Base-by-base conservation (phyloP, 495 filamentous ascomycete genomes). In the Cryomyces minteri region DNA sequence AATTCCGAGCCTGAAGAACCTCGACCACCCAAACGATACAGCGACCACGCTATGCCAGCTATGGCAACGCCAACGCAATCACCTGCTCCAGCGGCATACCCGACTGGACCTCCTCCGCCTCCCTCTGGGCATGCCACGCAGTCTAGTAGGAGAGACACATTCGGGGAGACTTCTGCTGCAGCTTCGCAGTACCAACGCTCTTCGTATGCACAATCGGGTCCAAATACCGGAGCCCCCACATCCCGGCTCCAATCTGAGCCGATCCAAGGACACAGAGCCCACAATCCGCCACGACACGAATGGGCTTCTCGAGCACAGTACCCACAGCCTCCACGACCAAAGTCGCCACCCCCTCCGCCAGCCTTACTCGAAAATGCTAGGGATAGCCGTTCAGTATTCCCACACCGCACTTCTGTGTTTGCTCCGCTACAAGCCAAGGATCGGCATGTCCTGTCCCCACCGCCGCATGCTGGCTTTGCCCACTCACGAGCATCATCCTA, bases 1-100 rank as follows among this genome's bases (percentile, higher is more conserved):
- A 57, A 56, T 34, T 44, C 51, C 28, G 51, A 54, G 36, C 51
- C 54, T 18, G 51, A 57, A 29, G 48, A 54, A 43, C 54, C 54
- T 11, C 44, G 43, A 44, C 48, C 41, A 1, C 51, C 48, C 48
- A 57, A 54, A 39, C 45, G 34, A 9, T 37, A 47, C 7, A 49
- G 38, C 30, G 54, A 56, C 10, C 49, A 48, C 36, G 34, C 38
- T 25, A 31, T 49, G 2, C 44, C 51, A 12, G 34, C 34, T 37
- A 12, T 9, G 9, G 9, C 34, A 37, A 37, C 9, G 9, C 8
- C 12, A 40, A 53, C 54, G 4, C 54, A 53, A 36, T 44, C 54
- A 11, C 31, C 54, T 14, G 53, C 54, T 31, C 51, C 54, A 32
- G 18, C 18, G 1, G 18, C 18, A 25, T 25, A 25, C 18, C 18